phyloP scores from a whole-genome alignment of 306 rosid genomes.

The Glycine tomentella region DNA sequence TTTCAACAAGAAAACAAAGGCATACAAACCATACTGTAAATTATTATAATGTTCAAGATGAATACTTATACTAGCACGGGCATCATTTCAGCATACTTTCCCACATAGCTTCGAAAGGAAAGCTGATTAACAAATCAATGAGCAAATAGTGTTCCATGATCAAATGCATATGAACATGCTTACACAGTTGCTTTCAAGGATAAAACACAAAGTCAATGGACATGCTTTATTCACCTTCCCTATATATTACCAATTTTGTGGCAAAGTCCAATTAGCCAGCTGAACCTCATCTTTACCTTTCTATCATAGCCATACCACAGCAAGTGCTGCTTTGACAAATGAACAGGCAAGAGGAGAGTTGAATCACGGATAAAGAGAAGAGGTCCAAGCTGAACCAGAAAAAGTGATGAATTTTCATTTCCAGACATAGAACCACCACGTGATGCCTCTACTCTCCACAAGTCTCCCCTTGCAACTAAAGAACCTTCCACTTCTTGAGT shows the following conservation, averaged over 20 bases:
- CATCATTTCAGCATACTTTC: slow-evolving; percentile 21
- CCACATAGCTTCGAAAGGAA: slow-evolving; percentile 21
- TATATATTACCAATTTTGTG: background rate
- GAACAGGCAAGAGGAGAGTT: slow-evolving; percentile 92
- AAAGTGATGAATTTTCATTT: slow-evolving; percentile 81
- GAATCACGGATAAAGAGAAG: slow-evolving; percentile 92
- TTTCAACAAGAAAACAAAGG: slow-evolving; percentile 19
- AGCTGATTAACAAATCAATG: background rate
- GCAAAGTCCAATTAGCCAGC: slow-evolving; percentile 7
- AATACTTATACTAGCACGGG: slow-evolving; percentile 1
- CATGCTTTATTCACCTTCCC: slow-evolving; percentile 12
- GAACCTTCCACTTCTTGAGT: slow-evolving; percentile 84
- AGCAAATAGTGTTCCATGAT: slow-evolving; percentile 16
- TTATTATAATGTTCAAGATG: slow-evolving; percentile 27
- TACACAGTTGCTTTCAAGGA: background rate
- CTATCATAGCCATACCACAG: slow-evolving; percentile 99
- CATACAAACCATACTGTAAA: background rate
- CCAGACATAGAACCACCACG: slow-evolving; percentile 79
- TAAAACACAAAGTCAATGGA: slow-evolving; percentile 27
- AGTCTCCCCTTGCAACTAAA: slow-evolving; percentile 90
- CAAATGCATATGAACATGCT: slow-evolving; percentile 14
- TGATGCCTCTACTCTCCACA: slow-evolving; percentile 98
- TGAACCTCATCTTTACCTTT: slow-evolving; percentile 69
- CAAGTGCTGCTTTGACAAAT: slow-evolving; percentile 93
- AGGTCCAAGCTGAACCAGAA: slow-evolving; percentile 96